Evolutionary conservation across 208 protist genomes (phyloP).

Genomic region (Acanthamoeba sp.): DNA sequence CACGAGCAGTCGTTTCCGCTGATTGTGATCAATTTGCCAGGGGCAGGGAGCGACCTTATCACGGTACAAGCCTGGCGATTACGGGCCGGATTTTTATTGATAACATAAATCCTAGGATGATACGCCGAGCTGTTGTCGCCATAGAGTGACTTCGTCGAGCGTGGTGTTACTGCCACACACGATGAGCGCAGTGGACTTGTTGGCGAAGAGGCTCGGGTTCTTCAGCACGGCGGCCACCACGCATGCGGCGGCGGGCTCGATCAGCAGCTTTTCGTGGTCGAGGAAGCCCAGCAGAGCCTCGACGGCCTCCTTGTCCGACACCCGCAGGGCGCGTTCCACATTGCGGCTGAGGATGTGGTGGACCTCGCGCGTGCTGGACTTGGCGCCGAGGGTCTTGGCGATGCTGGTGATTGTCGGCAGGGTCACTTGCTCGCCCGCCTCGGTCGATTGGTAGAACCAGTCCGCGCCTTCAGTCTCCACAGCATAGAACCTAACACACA

Average conservation of each 20-base stretch:
- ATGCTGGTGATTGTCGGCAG: conserved; percentile 32
- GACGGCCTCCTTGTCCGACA: conserved; percentile 11
- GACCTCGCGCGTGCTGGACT: neutral
- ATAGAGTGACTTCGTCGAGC: neutral
- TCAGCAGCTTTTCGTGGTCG: conserved; percentile 45
- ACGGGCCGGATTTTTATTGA: too few species aligned
- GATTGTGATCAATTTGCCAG: too few species aligned
- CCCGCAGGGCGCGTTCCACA: neutral
- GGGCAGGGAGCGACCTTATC: too few species aligned
- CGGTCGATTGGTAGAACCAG: neutral
- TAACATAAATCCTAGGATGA: too few species aligned
- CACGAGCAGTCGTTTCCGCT: too few species aligned
- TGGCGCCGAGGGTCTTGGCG: conserved; percentile 50
- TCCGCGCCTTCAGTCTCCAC: conserved; percentile 45
- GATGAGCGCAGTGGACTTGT: neutral
- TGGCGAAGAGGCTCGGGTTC: neutral
- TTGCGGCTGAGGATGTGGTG: neutral
- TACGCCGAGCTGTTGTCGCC: neutral
- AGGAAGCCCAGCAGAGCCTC: conserved; percentile 4
- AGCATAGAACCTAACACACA: neutral
- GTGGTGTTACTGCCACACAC: conserved; percentile 52
- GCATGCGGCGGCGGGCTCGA: conserved; percentile 29
- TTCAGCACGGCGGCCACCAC: conserved; percentile 24
- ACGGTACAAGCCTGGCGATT: too few species aligned
- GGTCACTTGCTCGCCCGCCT: neutral